These are phyloP conservation scores for Cryphonectria parasitica DNA, from an alignment of 2,329 filamentous ascomycete genomes.

Conservation along the genomic window DNA sequence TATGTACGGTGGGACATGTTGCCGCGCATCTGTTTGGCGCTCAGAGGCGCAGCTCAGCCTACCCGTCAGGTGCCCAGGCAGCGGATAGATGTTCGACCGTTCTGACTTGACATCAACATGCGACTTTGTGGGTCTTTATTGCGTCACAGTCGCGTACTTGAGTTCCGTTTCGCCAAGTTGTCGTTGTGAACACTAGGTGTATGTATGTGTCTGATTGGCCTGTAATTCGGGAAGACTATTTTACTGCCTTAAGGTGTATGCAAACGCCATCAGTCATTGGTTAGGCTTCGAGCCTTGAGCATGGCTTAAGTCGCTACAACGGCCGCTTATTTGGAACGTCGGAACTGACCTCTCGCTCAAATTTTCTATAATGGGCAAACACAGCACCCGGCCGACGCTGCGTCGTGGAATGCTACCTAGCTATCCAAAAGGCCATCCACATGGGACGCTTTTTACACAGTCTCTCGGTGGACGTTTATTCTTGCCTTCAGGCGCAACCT, in stretches of 20 bases:
- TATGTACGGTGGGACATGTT: background rate
- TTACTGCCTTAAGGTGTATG: background rate
- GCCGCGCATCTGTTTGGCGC: background rate
- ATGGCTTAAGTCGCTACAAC: no score
- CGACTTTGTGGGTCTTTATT: background rate
- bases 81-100: constrained; percentile 4
- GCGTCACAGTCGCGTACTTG: background rate
- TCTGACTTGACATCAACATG: background rate
- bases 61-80: background rate
- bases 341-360: background rate
- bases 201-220: background rate
- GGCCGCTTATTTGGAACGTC: background rate
- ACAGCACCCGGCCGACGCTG: background rate
- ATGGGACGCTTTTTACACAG: background rate
- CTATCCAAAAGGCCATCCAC: background rate
- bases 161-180: background rate
- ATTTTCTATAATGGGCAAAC: background rate
- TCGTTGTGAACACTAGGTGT: background rate
- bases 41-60: background rate
- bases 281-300: no score
- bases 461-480: background rate
- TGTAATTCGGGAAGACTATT: background rate
- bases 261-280: background rate
- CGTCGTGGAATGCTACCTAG: background rate
- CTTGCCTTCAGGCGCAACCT: constrained; percentile 5